phyloP scores from a whole-genome alignment of 2,329 filamentous ascomycete genomes.

The Pseudocercospora cruenta region DNA sequence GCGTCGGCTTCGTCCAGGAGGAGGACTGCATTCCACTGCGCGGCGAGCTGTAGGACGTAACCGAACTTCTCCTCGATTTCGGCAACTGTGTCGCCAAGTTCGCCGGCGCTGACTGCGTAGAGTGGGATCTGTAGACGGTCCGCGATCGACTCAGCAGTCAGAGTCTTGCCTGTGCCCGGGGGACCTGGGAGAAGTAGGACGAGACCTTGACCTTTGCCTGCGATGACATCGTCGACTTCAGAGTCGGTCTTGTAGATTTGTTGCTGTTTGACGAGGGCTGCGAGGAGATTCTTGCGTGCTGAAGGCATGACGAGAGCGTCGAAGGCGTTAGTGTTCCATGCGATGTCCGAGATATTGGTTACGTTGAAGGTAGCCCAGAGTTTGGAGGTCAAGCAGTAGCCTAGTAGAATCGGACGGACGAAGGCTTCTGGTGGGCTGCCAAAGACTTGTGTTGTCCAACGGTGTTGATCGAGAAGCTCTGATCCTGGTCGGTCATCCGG shows the following conservation, averaged over 20 bases:
- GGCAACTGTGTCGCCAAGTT: not conserved
- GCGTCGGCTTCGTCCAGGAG: constrained; percentile 58
- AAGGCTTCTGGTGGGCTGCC: not conserved
- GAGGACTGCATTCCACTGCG: constrained; percentile 21
- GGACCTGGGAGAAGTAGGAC: not conserved
- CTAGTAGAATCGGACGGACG: not conserved
- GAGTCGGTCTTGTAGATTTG: not conserved
- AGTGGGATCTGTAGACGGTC: not conserved
- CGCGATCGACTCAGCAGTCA: not conserved
- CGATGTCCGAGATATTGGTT: not conserved
- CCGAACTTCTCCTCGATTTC: not conserved
- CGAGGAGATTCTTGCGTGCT: not conserved
- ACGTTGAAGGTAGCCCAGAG: not conserved
- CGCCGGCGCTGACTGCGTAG: not conserved
- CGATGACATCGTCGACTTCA: not conserved
- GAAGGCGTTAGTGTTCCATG: not conserved
- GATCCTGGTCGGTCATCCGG: no score
- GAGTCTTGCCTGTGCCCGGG: not conserved
- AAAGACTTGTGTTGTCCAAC: no score
- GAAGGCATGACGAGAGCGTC: not conserved
- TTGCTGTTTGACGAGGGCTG: not conserved
- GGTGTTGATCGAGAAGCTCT: no score
- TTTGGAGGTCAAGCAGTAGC: not conserved
- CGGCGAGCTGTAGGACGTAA: not conserved
- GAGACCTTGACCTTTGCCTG: not conserved